Base-by-base conservation (phyloP, 306 rosid species). In the Vigna hirtella region DNA sequence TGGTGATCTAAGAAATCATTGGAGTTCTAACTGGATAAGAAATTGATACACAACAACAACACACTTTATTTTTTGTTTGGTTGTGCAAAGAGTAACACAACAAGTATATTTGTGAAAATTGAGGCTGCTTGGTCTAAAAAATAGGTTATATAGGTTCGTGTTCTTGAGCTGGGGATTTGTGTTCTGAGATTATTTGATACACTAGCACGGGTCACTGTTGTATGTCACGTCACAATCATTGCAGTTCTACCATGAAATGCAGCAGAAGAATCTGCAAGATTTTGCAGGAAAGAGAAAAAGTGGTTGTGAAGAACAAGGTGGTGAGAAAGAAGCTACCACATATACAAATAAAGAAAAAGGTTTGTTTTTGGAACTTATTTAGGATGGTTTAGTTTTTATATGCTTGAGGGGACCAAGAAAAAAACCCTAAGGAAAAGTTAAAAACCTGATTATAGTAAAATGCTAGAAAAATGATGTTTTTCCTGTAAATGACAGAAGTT, bases 131-230 rank as follows among this genome's bases (percentile, higher is more conserved):
- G n/a, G 18, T 1, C 28, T 67, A 34, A 57, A 49, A 77, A 68
- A 34, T 34, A 8, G 3, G 10, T 8, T 42, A 40, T 40, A 42
- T 9, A 42, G 2, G 12, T 18, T 26, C 17, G 2, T 66, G 59
- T 7, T 18, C 34, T 42, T 61, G 36, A 51, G 15, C 45, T 70
- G 24, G 79, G 51, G 43, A 62, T 43, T 66, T 47, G 43, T 64
- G 72, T 3, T 10, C 2, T 69, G 36, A 34, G 55, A 70, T 22
- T 24, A 10, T 77, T 82, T 83, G 86, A 83, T 83, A 83, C 86
- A 83, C 86, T 83, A 83, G 86, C 76, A 83, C 82, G 86, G 86
- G 82, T 83, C 86, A 83, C 83, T 26, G 72, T 83, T 83, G 86
- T 56, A 24, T 15, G 79, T 71, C 86, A 72, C 38, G 70, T 76